Evolutionary conservation across 495 filamentous ascomycete species (phyloP).

Genomic region (Podospora pseudopauciseta): DNA sequence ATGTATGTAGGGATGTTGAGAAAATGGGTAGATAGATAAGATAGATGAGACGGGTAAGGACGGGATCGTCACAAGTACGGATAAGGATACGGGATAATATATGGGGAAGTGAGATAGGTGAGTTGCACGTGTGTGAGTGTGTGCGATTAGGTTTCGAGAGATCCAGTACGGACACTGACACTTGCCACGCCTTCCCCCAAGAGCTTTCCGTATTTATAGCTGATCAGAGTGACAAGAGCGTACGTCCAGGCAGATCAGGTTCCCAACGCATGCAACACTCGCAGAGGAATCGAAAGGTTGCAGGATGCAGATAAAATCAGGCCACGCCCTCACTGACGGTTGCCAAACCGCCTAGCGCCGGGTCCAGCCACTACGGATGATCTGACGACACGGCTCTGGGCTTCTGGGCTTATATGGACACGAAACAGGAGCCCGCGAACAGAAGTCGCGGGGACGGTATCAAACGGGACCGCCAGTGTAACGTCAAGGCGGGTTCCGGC

Average conservation of each 20-base stretch:
- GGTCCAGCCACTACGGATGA: slow-evolving; percentile 4
- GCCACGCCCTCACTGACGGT: slow-evolving; percentile 9
- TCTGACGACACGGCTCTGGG: neutral
- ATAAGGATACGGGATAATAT: neutral
- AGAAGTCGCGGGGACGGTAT: neutral
- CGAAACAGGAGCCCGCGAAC: neutral
- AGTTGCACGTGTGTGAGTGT: neutral
- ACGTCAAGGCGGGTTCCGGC: slow-evolving; percentile 1
- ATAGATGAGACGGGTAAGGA: neutral
- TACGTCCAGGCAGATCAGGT: neutral
- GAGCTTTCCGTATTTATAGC: slow-evolving; percentile 6
- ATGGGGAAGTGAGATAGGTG: neutral
- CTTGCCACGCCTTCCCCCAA: neutral
- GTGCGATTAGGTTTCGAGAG: neutral
- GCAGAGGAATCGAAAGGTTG: neutral
- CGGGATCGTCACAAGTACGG: neutral
- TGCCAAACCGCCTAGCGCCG: slow-evolving; percentile 13
- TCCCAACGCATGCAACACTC: slow-evolving; percentile 6
- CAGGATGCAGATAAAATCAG: slow-evolving; percentile 16
- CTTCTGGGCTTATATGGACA: neutral
- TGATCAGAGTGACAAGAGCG: neutral
- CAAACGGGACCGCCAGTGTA: slow-evolving; percentile 2
- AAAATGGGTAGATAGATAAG: neutral
- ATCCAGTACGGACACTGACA: neutral
- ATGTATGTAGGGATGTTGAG: neutral